Percentiles rank a stretch among this genome's conserved stretches.
phyloP scores from a whole-genome alignment of 148 eudicot genomes.

The Talinum fruticosum region DNA sequence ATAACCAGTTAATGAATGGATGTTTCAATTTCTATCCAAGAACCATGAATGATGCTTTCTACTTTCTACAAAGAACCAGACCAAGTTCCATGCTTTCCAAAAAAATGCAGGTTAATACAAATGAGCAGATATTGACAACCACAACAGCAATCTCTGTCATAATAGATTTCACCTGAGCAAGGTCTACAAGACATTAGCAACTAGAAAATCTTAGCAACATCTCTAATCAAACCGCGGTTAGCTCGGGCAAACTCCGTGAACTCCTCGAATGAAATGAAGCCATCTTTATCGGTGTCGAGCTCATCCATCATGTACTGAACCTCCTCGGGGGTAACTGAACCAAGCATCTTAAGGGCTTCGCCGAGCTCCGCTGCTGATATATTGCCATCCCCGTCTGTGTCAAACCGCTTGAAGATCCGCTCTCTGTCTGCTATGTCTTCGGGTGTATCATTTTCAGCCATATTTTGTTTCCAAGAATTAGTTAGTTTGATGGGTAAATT shows the following conservation, averaged over 20 bases:
- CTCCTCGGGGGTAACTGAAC: constrained; percentile 57
- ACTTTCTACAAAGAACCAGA: neutral
- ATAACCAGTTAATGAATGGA: neutral
- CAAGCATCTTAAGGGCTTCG: constrained; percentile 66
- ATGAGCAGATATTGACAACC: neutral
- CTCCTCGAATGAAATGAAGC: constrained; percentile 69
- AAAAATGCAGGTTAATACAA: neutral
- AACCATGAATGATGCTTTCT: neutral
- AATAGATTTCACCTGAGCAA: no score
- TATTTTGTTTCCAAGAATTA: neutral
- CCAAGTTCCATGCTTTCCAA: neutral
- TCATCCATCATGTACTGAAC: constrained; percentile 67
- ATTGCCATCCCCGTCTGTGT: constrained; percentile 74
- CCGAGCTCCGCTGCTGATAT: constrained; percentile 78
- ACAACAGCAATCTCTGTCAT: no score
- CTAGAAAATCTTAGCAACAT: constrained; percentile 85
- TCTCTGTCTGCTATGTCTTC: constrained; percentile 63
- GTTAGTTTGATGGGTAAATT: neutral
- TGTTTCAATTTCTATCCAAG: neutral
- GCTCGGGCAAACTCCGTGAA: constrained; percentile 61
- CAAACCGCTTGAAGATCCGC: constrained; percentile 66
- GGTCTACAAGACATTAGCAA: neutral
- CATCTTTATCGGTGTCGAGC: constrained; percentile 76
- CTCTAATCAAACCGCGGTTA: constrained; percentile 68
- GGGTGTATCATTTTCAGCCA: constrained; percentile 56